These are phyloP conservation scores for Diaporthe helianthi DNA, from an alignment of 2,329 filamentous ascomycete genomes.

Conservation along the genomic window DNA sequence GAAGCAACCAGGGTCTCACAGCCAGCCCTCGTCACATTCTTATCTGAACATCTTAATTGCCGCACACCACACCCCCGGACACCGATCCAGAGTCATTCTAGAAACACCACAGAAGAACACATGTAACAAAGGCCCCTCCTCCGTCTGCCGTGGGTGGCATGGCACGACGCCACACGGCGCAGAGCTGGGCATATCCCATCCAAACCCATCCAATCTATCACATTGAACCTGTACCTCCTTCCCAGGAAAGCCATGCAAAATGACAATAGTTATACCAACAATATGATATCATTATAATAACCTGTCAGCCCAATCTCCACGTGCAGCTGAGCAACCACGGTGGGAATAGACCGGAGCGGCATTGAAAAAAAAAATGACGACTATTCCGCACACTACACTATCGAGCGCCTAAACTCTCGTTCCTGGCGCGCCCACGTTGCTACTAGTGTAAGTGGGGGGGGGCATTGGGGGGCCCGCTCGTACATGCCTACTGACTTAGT, in stretches of 20 bases:
- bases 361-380: background rate
- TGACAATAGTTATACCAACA: background rate
- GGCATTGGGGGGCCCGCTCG: background rate
- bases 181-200: background rate
- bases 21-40: constrained; percentile 3
- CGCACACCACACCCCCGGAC: no score
- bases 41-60: constrained; percentile 6
- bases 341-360: background rate
- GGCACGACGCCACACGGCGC: background rate
- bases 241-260: background rate
- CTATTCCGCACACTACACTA: constrained; percentile 22
- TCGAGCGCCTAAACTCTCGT: background rate
- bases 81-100: constrained; percentile 10
- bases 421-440: background rate
- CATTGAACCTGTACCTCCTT: background rate
- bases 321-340: constrained; percentile 6
- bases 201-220: background rate
- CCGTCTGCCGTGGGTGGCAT: constrained; percentile 10
- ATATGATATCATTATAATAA: background rate
- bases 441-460: background rate
- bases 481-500: background rate
- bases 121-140: background rate
- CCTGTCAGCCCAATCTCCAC: background rate
- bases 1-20: background rate
- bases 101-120: constrained; percentile 1